Evolutionary conservation across 192 early-diverging fungal species (phyloP).

Genomic region (Dimargaris cristalligena): DNA sequence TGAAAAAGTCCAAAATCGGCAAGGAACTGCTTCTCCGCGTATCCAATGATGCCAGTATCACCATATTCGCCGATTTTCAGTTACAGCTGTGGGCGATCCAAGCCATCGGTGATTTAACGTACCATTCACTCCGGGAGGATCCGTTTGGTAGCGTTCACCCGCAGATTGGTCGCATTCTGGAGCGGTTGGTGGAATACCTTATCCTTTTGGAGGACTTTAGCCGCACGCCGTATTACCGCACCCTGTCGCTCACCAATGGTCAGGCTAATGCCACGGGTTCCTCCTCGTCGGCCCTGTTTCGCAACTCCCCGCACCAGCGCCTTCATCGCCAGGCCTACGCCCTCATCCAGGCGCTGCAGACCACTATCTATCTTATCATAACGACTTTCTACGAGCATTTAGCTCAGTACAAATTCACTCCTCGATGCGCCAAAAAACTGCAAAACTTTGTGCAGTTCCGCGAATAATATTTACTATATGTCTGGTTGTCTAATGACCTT

Average conservation of each 20-base stretch:
- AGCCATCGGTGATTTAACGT: constrained; percentile 2
- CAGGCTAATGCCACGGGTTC: not conserved
- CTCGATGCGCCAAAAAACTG: constrained; percentile 4
- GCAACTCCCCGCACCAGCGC: constrained; percentile 5
- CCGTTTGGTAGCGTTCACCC: constrained; percentile 3
- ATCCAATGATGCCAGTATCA: not conserved
- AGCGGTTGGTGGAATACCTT: constrained; percentile 2
- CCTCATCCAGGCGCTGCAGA: constrained; percentile 6
- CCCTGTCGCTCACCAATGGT: too few relatives aligned
- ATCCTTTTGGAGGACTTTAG: not conserved
- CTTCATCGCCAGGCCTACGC: constrained; percentile 9
- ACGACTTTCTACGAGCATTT: constrained; percentile 8
- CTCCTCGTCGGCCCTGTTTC: not conserved
- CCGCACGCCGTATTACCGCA: constrained; percentile 4
- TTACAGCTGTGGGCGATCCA: constrained; percentile 11
- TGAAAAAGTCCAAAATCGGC: not conserved
- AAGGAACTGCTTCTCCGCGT: not conserved
- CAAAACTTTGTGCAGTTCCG: constrained; percentile 1
- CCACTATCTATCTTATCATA: constrained; percentile 6
- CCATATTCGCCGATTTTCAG: constrained; percentile 4
- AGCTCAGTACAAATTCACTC: constrained; percentile 9
- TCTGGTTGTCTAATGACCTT: not conserved
- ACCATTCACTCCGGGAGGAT: constrained; percentile 5
- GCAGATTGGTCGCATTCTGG: not conserved
- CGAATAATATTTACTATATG: not conserved